These are phyloP conservation scores for Dioszegia crocea DNA, from an alignment of 768 basidiomycete genomes.

Conservation along the genomic window DNA sequence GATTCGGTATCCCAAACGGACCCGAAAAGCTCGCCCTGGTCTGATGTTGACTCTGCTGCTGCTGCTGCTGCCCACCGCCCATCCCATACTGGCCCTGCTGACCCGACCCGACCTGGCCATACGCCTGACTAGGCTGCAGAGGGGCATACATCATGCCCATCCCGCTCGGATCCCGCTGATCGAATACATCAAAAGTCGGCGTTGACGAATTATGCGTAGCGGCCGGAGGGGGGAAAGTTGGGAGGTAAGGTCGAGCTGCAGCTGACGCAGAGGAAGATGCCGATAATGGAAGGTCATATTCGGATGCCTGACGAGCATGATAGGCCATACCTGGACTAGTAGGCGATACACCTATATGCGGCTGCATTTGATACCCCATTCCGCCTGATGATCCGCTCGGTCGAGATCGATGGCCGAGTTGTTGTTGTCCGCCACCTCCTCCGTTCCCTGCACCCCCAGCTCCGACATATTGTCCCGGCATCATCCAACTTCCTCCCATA, in stretches of 20 bases:
- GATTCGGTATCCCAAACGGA: conserved; percentile 24
- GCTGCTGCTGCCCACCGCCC: neutral
- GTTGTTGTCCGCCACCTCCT: too few relatives aligned
- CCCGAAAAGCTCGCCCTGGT: conserved; percentile 40
- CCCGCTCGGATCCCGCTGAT: conserved; percentile 13
- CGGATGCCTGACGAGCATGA: conserved; percentile 6
- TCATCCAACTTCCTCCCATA: conserved; percentile 38
- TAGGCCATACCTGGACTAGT: conserved; percentile 10
- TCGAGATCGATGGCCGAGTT: conserved; percentile 4
- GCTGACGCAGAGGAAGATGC: neutral
- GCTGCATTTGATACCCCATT: conserved; percentile 37
- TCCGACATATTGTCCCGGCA: conserved; percentile 28
- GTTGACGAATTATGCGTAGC: conserved; percentile 23
- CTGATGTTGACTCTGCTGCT: conserved; percentile 11
- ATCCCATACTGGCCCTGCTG: conserved; percentile 1
- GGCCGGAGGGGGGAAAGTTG: conserved; percentile 38
- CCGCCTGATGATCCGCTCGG: neutral
- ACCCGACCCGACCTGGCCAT: neutral
- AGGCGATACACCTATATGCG: conserved; percentile 31
- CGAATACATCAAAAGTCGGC: conserved; percentile 33
- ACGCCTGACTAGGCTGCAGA: conserved; percentile 25
- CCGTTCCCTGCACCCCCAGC: neutral
- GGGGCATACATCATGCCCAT: conserved; percentile 43
- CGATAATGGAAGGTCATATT: conserved; percentile 26
- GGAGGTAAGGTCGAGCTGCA: conserved; percentile 17